Conservation (phyloP, 2,329 filamentous ascomycete genomes). For the Diaporthe vaccinii region DNA sequence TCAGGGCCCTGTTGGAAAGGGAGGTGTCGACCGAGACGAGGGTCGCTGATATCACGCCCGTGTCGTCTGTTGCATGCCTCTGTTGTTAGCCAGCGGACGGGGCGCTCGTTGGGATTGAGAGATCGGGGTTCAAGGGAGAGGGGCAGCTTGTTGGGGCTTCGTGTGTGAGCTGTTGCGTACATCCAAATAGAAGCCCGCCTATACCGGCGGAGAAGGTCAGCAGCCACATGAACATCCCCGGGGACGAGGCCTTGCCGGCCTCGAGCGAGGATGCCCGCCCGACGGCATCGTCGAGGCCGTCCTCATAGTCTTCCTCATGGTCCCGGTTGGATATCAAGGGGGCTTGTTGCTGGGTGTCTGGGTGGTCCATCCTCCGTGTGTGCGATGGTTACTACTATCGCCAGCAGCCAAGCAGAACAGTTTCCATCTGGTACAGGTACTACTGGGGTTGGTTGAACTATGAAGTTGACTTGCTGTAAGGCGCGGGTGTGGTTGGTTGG, state of each 20-base stretch:
- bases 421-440: conserved; percentile 19
- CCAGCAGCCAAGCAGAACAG: neutral
- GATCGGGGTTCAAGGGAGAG: neutral
- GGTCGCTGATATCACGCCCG: conserved; percentile 77
- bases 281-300: conserved; percentile 48
- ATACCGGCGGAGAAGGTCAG: conserved; percentile 76
- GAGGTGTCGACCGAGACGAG: conserved; percentile 74
- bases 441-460: neutral
- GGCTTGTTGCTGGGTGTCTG: conserved; percentile 45
- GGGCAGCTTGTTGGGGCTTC: neutral
- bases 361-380: conserved; percentile 36
- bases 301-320: conserved; percentile 42
- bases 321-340: conserved; percentile 54
- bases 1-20: conserved; percentile 69
- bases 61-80: conserved; percentile 65
- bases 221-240: conserved; percentile 69
- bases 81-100: conserved; percentile 26
- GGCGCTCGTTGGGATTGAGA: neutral
- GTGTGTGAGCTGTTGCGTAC: conserved; percentile 51
- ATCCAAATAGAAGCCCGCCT: conserved; percentile 77
- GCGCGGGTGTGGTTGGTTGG: conserved; percentile 1
- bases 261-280: conserved; percentile 38
- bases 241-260: conserved; percentile 43
- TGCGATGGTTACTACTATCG: conserved; percentile 24
- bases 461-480: neutral